Evolutionary conservation across 2,329 filamentous ascomycete genomes (phyloP).

Genomic region (Sordariomycetes sp.): DNA sequence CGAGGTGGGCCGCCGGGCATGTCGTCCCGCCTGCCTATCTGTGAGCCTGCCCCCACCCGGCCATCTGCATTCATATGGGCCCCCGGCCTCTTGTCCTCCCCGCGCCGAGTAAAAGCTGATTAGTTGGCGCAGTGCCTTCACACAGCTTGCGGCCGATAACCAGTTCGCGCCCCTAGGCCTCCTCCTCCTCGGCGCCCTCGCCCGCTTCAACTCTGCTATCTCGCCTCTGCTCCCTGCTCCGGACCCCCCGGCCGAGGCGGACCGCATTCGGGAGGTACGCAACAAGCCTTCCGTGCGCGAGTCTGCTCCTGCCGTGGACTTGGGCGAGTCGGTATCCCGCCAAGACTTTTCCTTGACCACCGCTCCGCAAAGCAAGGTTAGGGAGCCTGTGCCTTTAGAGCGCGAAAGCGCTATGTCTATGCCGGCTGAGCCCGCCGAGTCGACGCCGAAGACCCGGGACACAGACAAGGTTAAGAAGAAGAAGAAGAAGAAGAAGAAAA

Average conservation of each 20-base stretch:
- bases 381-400: background rate
- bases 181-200: conserved; percentile 54
- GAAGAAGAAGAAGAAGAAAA: conserved; percentile 47
- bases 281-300: background rate
- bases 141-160: conserved; percentile 58
- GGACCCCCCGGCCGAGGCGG: background rate
- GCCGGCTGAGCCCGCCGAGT: background rate
- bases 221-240: conserved; percentile 18
- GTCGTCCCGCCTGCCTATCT: conserved; percentile 23
- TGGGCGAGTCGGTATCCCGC: conserved; percentile 18
- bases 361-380: background rate
- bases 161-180: conserved; percentile 65
- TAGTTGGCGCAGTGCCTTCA: conserved; percentile 43
- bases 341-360: background rate
- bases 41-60: conserved; percentile 13
- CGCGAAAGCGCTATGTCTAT: background rate
- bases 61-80: background rate
- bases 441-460: background rate
- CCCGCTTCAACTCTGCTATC: conserved; percentile 40
- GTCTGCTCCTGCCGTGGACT: conserved; percentile 9
- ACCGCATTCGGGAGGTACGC: background rate
- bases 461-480: conserved; percentile 18
- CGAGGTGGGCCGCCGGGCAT: conserved; percentile 17
- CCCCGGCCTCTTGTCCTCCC: background rate
- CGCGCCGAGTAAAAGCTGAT: background rate